Evolutionary conservation across 73 alveolate genomes (phyloP).

Genomic region (Stentor roeselii): DNA sequence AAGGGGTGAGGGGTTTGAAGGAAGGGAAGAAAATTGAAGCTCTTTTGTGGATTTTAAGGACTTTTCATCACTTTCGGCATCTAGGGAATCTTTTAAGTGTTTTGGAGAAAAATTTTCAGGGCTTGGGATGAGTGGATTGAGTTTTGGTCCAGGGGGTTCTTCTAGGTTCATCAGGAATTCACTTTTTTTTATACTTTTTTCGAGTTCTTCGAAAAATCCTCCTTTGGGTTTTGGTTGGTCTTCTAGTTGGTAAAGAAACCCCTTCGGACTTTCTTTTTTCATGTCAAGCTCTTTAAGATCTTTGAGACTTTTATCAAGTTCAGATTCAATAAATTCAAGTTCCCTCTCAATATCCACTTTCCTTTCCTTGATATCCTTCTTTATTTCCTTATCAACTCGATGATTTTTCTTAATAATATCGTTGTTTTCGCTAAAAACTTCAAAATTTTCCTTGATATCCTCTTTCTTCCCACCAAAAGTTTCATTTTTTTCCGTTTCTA

Average conservation of each 20-base stretch:
- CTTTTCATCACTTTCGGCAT: not conserved
- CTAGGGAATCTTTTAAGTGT: not conserved
- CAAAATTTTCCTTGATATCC: not conserved
- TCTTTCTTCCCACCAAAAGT: not conserved
- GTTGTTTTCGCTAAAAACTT: too few relatives aligned
- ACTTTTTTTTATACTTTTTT: not conserved
- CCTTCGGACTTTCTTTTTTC: not conserved
- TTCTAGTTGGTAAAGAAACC: not conserved
- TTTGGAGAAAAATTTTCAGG: not conserved
- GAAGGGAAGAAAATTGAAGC: too few relatives aligned
- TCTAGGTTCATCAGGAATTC: not conserved
- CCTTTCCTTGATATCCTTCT: not conserved
- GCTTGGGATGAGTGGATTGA: not conserved
- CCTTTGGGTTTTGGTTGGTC: not conserved
- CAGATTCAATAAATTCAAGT: not conserved
- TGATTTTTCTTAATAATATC: too few relatives aligned
- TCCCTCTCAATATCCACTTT: not conserved
- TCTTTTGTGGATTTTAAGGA: not conserved
- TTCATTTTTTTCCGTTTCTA: not conserved
- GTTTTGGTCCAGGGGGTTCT: not conserved
- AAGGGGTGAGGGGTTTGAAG: too few relatives aligned
- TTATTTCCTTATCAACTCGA: too few relatives aligned
- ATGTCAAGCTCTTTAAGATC: not conserved
- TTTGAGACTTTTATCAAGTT: not conserved
- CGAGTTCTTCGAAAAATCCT: not conserved